phyloP scores from a whole-genome alignment of 2,329 filamentous ascomycete species.

The Aspergillus jensenii region DNA sequence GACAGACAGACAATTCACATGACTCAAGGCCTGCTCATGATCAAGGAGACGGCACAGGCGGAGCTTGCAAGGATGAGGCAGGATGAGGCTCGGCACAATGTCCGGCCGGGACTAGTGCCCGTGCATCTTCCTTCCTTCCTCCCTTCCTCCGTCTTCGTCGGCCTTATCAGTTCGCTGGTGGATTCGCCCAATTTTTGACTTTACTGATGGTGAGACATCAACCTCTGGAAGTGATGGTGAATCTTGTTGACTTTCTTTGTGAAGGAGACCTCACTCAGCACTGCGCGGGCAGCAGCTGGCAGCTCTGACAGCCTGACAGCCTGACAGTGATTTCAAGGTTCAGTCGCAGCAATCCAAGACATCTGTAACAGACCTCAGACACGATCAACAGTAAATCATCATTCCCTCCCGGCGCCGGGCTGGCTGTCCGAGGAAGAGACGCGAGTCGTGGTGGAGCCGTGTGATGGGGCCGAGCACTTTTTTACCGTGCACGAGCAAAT shows the following conservation, averaged over 20 bases:
- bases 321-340: background rate
- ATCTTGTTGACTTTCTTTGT: background rate
- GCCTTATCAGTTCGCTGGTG: constrained; percentile 1
- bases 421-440: background rate
- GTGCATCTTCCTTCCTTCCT: background rate
- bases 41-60: too few species aligned
- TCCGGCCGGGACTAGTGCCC: background rate
- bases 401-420: background rate
- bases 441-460: background rate
- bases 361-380: constrained; percentile 17
- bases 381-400: constrained; percentile 16
- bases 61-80: too few species aligned
- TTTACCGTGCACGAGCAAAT: background rate
- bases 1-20: too few species aligned
- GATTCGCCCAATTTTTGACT: background rate
- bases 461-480: background rate
- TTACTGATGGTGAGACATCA: constrained; percentile 1
- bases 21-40: too few species aligned
- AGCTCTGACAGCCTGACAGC: too few species aligned
- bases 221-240: background rate
- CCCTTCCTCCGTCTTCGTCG: background rate
- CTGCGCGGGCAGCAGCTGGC: too few species aligned
- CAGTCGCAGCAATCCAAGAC: background rate
- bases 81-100: background rate
- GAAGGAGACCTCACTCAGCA: background rate